Conservation (phyloP, 2,329 filamentous ascomycete genomes). For the Fusarium musae region DNA sequence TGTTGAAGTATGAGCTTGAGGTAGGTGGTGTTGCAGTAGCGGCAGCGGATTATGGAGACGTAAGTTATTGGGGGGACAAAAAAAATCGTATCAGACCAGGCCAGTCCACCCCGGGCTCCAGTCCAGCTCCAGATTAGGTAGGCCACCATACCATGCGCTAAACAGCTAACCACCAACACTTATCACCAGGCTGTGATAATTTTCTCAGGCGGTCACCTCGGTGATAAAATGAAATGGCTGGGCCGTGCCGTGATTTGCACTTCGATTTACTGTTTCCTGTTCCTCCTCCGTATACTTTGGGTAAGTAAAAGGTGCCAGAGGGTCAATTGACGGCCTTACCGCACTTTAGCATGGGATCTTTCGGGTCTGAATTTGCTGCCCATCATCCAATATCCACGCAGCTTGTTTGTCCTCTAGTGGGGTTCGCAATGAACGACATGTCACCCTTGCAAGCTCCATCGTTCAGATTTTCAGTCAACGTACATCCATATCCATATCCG, state of each 20-base stretch:
- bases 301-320: slow-evolving; percentile 28
- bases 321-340: slow-evolving; percentile 33
- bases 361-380: slow-evolving; percentile 27
- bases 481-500: not conserved
- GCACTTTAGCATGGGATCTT: slow-evolving; percentile 36
- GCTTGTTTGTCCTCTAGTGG: slow-evolving; percentile 26
- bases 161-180: slow-evolving; percentile 4
- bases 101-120: not conserved
- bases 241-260: slow-evolving; percentile 29
- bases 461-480: not conserved
- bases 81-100: slow-evolving; percentile 38
- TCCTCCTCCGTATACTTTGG: slow-evolving; percentile 5
- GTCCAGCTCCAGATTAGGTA: slow-evolving; percentile 11
- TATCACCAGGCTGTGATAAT: slow-evolving; percentile 13
- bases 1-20: slow-evolving; percentile 25
- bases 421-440: slow-evolving; percentile 32
- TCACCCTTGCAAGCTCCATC: slow-evolving; percentile 18
- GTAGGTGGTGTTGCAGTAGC: slow-evolving; percentile 19
- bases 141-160: not conserved
- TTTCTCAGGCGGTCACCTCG: slow-evolving; percentile 39
- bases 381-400: slow-evolving; percentile 32
- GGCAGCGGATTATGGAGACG: slow-evolving; percentile 30
- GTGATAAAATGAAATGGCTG: slow-evolving; percentile 46
- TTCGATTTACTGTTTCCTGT: not conserved
- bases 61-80: not conserved